A percentile compares a stretch with the other conserved stretches of the same genome.
These are phyloP conservation scores for Acanthamoeba royreba DNA, from an alignment of 208 protist genomes.

Conservation along the genomic window DNA sequence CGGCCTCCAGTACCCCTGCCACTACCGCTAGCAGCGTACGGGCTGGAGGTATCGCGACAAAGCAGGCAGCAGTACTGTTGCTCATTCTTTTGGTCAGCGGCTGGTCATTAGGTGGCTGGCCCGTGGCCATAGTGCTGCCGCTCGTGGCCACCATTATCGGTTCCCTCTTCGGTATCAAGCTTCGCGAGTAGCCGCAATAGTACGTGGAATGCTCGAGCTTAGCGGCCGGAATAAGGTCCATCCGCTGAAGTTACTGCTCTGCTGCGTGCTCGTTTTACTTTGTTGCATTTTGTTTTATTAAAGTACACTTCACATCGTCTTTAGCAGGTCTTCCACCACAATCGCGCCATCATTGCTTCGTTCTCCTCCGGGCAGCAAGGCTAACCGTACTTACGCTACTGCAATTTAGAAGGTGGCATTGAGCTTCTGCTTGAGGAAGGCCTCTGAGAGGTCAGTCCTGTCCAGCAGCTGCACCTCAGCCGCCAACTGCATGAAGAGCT, in stretches of 20 bases:
- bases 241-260: no score
- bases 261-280: no score
- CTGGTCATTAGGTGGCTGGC: background rate
- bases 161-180: background rate
- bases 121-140: background rate
- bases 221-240: no score
- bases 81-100: background rate
- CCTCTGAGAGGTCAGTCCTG: background rate
- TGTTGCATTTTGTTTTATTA: no score
- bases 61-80: background rate
- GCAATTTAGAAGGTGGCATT: background rate
- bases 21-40: background rate
- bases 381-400: no score
- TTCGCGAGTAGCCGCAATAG: background rate
- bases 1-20: background rate
- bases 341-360: no score
- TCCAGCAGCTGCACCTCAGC: background rate
- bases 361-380: no score
- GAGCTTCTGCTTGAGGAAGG: constrained; percentile 3
- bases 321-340: no score
- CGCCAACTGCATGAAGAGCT: constrained; percentile 13
- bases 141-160: background rate
- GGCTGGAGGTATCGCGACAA: background rate
- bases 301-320: no score
- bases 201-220: no score